Conservation (phyloP, 2,329 filamentous ascomycete genomes). For the Diaporthe velutina region DNA sequence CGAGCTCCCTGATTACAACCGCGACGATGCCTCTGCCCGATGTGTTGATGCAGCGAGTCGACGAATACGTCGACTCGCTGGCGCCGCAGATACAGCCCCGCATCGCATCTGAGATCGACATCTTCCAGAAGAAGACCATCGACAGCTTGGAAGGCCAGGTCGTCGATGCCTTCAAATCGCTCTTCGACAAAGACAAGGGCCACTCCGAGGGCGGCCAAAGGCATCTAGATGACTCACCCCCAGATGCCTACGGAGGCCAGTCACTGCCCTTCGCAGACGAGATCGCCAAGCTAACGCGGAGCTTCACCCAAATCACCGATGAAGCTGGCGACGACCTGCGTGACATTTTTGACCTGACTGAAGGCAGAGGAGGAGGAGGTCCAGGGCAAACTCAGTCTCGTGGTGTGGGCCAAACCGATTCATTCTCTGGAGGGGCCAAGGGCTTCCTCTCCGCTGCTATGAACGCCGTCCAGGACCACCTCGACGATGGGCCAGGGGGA, state of each 20-base stretch:
- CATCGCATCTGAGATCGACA: constrained; percentile 58
- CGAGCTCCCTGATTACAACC: background rate
- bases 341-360: constrained; percentile 59
- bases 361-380: constrained; percentile 44
- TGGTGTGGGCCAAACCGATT: constrained; percentile 42
- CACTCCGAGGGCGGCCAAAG: constrained; percentile 41
- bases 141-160: constrained; percentile 59
- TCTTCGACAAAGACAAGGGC: constrained; percentile 54
- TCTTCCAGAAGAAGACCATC: constrained; percentile 59
- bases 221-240: constrained; percentile 50
- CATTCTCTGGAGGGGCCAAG: constrained; percentile 42
- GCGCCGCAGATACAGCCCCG: constrained; percentile 60
- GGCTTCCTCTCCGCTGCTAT: constrained; percentile 58
- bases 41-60: constrained; percentile 43
- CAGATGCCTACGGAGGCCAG: constrained; percentile 56
- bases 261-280: constrained; percentile 61
- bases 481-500: constrained; percentile 49
- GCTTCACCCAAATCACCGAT: constrained; percentile 55
- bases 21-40: constrained; percentile 5
- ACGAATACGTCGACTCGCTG: constrained; percentile 61
- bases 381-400: constrained; percentile 44
- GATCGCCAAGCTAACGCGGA: constrained; percentile 56
- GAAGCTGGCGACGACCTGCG: constrained; percentile 57
- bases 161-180: constrained; percentile 58
- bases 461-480: constrained; percentile 51